Conservation (phyloP, 2,329 filamentous ascomycete genomes). For the Penicillium sp. region DNA sequence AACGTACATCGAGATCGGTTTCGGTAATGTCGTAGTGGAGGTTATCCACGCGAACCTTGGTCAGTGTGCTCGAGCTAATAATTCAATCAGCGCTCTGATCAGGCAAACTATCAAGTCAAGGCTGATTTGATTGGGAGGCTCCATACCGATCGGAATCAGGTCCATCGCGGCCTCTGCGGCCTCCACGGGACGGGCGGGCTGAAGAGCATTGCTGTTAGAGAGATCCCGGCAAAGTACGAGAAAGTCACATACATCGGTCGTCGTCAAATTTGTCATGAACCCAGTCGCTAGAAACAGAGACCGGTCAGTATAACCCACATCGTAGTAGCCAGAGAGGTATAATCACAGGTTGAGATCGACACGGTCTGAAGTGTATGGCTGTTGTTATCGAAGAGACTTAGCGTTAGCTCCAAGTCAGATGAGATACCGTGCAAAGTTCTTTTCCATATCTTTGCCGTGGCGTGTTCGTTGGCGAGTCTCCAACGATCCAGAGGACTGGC, state of each 20-base stretch:
- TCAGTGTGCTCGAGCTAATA: slow-evolving; percentile 55
- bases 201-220: slow-evolving; percentile 23
- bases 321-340: background rate
- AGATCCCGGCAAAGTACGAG: slow-evolving; percentile 9
- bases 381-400: slow-evolving; percentile 39
- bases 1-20: slow-evolving; percentile 71
- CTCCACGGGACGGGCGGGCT: slow-evolving; percentile 47
- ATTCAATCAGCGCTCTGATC: slow-evolving; percentile 21
- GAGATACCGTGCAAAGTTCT: slow-evolving; percentile 37
- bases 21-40: slow-evolving; percentile 89
- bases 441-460: slow-evolving; percentile 33
- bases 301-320: slow-evolving; percentile 8
- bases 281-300: slow-evolving; percentile 69
- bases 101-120: background rate
- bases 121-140: background rate
- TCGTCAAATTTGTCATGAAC: slow-evolving; percentile 89
- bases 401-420: slow-evolving; percentile 48
- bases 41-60: slow-evolving; percentile 82
- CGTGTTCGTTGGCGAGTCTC: slow-evolving; percentile 27
- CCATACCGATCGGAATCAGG: slow-evolving; percentile 40
- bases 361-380: slow-evolving; percentile 48
- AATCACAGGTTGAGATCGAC: slow-evolving; percentile 49
- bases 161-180: slow-evolving; percentile 41
- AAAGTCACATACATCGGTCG: slow-evolving; percentile 53
- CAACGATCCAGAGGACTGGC: slow-evolving; percentile 27